Evolutionary conservation across 495 filamentous ascomycete genomes (phyloP), one percentile per base, ranked within the genome.

Genomic region (Saxispiralis lemnorum): DNA sequence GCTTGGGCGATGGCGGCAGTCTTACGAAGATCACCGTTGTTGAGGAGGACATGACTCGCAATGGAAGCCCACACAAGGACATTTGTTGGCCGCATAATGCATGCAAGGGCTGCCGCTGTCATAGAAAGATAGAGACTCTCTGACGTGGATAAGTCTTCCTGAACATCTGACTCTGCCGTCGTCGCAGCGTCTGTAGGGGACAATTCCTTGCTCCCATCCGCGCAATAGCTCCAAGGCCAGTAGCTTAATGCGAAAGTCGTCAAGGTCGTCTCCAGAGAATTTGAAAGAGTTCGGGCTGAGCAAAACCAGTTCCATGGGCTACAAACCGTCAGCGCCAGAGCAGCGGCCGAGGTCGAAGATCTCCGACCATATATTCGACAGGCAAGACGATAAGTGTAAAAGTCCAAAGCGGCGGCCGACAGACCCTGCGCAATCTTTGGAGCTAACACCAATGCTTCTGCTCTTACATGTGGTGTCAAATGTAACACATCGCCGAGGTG

Each of bases 241-340:
- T 76, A 71, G 50, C 73, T 72, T 13, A 95, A 63, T 5, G 87
- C 89, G 42, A 75, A 66, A 43, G 82, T 66, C 12, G 89, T 95
- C 48, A 99, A 55, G 2, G 79, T 82, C 1, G 82, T 92, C 65
- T 99, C 89, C 7, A 94, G 63, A 43, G 78, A 89, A 62, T 96
- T 99, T 33, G 86, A 95, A 41, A 99, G 73, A 0, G 89, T 93
- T 44, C 89, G 72, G 1, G 84, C 92, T 0, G 87, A 86, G 59
- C 80, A 92, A 59, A 92, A 95, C 81, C 80, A 99, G 58, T 95
- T 85, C 84, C 92, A 99, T 14, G 89, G 85, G 56, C 76, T 96
- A 49, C 80, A 61, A 24, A 86, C 61, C 1, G 81, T 79, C 59
- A 92, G 70, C 19, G 73, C 68, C 16, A 84, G 63, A 71, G 79